Evolutionary conservation across 306 rosid genomes (phyloP).

Genomic region (Lotus japonicus): DNA sequence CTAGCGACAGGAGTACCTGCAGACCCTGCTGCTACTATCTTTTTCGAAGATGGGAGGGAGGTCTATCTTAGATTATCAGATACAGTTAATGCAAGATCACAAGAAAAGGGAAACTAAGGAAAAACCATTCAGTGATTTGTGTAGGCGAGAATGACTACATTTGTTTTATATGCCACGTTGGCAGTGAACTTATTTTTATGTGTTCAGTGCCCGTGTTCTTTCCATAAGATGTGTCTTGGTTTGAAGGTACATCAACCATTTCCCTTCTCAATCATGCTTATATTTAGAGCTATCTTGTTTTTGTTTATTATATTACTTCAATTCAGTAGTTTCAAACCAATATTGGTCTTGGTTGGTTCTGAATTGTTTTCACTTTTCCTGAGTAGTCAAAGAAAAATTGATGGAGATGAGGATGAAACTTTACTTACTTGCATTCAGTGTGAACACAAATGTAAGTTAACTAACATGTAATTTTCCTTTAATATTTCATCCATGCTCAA

Average conservation of each 20-base stretch:
- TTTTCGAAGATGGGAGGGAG: conserved; percentile 60
- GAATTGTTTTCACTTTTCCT: conserved; percentile 23
- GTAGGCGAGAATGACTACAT: conserved; percentile 57
- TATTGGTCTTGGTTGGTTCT: conserved; percentile 21
- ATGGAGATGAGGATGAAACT: conserved; percentile 28
- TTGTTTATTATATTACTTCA: conserved; percentile 5
- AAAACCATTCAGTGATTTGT: conserved; percentile 11
- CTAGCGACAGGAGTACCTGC: conserved; percentile 32
- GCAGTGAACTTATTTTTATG: conserved; percentile 80
- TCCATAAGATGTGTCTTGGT: conserved; percentile 60
- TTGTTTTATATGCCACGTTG: conserved; percentile 75
- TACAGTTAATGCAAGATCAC: conserved; percentile 27
- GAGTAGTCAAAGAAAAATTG: conserved; percentile 35
- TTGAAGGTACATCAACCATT: conserved; percentile 48
- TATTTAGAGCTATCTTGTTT: conserved; percentile 1
- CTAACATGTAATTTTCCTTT: neutral
- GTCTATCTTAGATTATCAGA: conserved; percentile 65
- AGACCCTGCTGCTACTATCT: conserved; percentile 47
- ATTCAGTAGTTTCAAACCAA: neutral
- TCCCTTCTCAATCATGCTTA: conserved; percentile 9
- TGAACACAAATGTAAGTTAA: conserved; percentile 58
- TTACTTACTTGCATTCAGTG: conserved; percentile 64
- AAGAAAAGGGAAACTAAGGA: conserved; percentile 12
- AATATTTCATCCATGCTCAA: neutral
- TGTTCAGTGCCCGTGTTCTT: conserved; percentile 77